A percentile compares a stretch with the other conserved stretches of the same genome.
These are phyloP conservation scores for Diaporthe destruens DNA, from an alignment of 2,329 filamentous ascomycete genomes.

Conservation along the genomic window DNA sequence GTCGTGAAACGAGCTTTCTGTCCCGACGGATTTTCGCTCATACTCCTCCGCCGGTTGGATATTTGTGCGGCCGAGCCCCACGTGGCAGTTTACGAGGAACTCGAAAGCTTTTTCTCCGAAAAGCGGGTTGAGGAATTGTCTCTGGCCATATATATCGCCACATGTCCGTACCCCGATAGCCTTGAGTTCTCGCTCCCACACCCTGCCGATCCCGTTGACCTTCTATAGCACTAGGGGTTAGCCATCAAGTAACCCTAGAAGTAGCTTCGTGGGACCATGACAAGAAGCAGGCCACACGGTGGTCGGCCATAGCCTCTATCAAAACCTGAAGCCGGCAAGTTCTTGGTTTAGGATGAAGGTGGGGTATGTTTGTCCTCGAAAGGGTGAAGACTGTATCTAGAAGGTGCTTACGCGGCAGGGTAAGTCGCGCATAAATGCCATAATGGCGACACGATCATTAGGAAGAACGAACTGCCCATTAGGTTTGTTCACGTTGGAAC, in stretches of 20 bases:
- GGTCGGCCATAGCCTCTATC: no score
- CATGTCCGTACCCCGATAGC: conserved; percentile 90
- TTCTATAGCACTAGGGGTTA: conserved; percentile 59
- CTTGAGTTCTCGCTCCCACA: conserved; percentile 90
- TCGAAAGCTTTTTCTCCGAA: conserved; percentile 94
- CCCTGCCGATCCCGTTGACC: conserved; percentile 94
- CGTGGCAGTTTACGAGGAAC: conserved; percentile 85
- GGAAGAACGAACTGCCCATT: conserved; percentile 89
- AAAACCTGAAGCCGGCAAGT: no score
- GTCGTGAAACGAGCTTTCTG: conserved; percentile 91
- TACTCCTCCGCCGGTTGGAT: conserved; percentile 90
- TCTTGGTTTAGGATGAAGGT: no score
- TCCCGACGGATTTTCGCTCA: conserved; percentile 93
- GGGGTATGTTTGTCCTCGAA: no score
- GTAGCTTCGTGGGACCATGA: no score
- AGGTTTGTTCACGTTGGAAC: conserved; percentile 95
- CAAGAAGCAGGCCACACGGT: no score
- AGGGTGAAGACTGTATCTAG: no score
- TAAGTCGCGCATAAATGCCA: conserved; percentile 87
- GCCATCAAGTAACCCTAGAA: no score
- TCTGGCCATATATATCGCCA: conserved; percentile 84
- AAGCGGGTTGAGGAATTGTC: conserved; percentile 79
- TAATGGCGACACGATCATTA: conserved; percentile 78
- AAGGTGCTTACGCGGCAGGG: conserved; percentile 69
- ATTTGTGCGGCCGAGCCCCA: conserved; percentile 87